Evolutionary conservation across 75 land plant genomes (phyloP).

Genomic region (Cunninghamia lanceolata): DNA sequence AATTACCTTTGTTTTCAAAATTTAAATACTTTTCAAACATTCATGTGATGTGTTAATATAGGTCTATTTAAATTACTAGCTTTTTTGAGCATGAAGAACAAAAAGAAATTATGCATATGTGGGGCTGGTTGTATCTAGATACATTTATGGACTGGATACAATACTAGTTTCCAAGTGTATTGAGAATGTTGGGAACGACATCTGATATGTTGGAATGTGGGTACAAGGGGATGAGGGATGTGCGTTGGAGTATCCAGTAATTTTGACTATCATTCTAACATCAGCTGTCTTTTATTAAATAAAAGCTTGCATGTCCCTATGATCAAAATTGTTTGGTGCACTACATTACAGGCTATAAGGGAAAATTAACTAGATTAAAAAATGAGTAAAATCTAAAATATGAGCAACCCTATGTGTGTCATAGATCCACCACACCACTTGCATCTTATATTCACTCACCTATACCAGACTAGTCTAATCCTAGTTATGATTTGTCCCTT

Average conservation of each 20-base stretch:
- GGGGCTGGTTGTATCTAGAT: not conserved
- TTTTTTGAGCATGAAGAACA: not conserved
- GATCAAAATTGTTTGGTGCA: not conserved
- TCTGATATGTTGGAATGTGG: not conserved
- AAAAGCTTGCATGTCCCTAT: not conserved
- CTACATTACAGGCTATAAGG: not conserved
- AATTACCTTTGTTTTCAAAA: not conserved
- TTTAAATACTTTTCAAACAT: not conserved
- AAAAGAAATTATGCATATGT: not conserved
- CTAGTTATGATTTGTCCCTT: not conserved
- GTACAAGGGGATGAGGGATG: not conserved
- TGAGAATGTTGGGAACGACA: not conserved
- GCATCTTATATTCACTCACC: not conserved
- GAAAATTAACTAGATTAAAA: not conserved
- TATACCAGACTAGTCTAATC: not conserved
- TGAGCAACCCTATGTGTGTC: not conserved
- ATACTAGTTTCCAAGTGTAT: not conserved
- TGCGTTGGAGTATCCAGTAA: not conserved
- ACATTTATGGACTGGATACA: not conserved
- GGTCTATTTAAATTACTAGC: not conserved
- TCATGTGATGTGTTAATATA: not conserved
- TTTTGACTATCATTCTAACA: not conserved
- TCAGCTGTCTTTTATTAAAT: not conserved
- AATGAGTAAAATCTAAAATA: not conserved
- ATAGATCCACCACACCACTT: not conserved